Evolutionary conservation across 2,329 filamentous ascomycete genomes (phyloP), one percentile per base, ranked within the genome.

Genomic region (Trichoderma sp.): DNA sequence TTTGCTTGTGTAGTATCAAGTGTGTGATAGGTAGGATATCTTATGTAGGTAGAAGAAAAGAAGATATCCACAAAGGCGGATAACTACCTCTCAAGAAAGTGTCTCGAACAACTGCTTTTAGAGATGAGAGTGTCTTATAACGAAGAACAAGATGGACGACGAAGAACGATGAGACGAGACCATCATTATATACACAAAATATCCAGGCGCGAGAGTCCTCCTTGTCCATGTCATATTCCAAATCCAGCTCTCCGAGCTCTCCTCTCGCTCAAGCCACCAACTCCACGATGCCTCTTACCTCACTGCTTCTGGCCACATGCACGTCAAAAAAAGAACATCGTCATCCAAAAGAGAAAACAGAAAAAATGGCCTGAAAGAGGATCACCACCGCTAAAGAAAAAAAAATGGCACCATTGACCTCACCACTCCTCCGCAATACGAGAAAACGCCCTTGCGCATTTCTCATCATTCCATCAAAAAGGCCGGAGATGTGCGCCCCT

Each of bases 401-500:
- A 40, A 43, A 43, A 33, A 19, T 8, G 3, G 40, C 52, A 59
- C 60, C 21, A 59, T 58, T 66, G 52, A 55, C 61, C 68, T 69
- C 68, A 53, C 55, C 61, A 43, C 14, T 40, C 16, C 31, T n/a
- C 8, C 53, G 16, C 31, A 69, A 69, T 69, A 69, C 68, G 68
- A 69, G 53, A 58, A 43, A 60, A 59, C 14, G 7, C 40, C 60
- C 10, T 16, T 65, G 65, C 61, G 52, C 60, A 58, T 21, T 52
- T 16, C 16, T 29, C 56, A 55, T 67, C 61, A 14, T 59, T 19
- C 53, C 27, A 33, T 19, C 53, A 8, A 33, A 33, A n/a, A 19
- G 8, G 53, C 53, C 53, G 19, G 53, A 33, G 29, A n/a, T 56
- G 31, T 64, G 27, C 19, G 14, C 43, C 60, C 47, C 31, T 43